These are phyloP conservation scores for Prunus campanulata DNA, from an alignment of 306 rosid species.

Conservation along the genomic window DNA sequence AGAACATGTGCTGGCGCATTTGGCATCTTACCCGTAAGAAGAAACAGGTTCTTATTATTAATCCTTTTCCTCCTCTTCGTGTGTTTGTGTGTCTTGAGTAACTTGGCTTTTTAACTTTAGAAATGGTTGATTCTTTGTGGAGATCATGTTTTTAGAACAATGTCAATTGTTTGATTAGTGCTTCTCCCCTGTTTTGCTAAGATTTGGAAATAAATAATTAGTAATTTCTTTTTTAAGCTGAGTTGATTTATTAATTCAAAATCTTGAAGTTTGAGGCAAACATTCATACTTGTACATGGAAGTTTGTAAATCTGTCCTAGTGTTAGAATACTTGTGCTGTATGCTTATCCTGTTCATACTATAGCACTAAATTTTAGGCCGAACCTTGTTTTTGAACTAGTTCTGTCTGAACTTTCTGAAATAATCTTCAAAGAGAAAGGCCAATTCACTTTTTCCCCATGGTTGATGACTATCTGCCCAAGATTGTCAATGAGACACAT, in stretches of 20 bases:
- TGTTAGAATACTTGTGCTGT: neutral
- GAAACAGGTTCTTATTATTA: constrained; percentile 48
- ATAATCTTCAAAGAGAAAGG: neutral
- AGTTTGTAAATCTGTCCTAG: no score
- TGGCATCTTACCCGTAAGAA: constrained; percentile 96
- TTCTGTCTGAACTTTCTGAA: neutral
- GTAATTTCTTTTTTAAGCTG: neutral
- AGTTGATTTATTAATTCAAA: neutral
- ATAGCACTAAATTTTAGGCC: neutral
- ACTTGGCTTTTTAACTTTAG: no score
- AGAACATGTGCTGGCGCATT: constrained; percentile 99
- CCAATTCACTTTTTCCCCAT: neutral
- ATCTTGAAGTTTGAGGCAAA: neutral
- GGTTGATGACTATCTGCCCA: neutral
- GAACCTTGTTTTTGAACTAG: neutral
- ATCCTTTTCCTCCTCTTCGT: neutral
- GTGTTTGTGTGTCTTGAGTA: no score
- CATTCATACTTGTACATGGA: no score
- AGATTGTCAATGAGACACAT: neutral
- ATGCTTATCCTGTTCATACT: neutral
- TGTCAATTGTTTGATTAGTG: neutral
- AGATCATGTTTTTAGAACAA: neutral
- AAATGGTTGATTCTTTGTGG: neutral
- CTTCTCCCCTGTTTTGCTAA: neutral
- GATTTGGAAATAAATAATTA: neutral